Evolutionary conservation across 345 rosid genomes (phyloP).

Genomic region (Sonneratia caseolaris): DNA sequence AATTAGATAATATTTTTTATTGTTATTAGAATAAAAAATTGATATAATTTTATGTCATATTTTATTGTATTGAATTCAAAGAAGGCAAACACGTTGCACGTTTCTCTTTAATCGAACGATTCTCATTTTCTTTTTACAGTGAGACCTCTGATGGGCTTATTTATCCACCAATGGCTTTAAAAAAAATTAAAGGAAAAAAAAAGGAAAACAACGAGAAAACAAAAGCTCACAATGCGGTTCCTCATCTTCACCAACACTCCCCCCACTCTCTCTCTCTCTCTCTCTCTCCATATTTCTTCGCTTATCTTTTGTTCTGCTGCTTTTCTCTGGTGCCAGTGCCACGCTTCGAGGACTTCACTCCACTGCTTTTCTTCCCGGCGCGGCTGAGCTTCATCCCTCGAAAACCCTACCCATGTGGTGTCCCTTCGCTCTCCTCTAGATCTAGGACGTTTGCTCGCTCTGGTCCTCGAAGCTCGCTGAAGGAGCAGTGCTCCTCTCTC

Average conservation of each 20-base stretch:
- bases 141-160: no score
- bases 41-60: no score
- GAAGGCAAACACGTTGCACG: no score
- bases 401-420: background rate
- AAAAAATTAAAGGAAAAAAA: no score
- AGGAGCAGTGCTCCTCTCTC: background rate
- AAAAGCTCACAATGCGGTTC: conserved; percentile 1
- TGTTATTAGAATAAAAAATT: no score
- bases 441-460: background rate
- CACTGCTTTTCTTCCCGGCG: background rate
- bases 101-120: no score
- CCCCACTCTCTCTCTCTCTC: background rate
- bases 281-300: background rate
- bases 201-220: no score
- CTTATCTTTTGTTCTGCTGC: background rate
- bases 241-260: conserved; percentile 4
- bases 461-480: background rate
- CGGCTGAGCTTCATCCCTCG: background rate
- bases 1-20: no score
- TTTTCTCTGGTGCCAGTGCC: background rate
- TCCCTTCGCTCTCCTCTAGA: background rate
- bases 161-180: background rate
- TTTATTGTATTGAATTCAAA: no score
- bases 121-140: no score
- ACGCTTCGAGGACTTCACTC: background rate